Conservation (phyloP, 192 early-diverging fungal species). For the Rhizoclosmatium sp. region DNA sequence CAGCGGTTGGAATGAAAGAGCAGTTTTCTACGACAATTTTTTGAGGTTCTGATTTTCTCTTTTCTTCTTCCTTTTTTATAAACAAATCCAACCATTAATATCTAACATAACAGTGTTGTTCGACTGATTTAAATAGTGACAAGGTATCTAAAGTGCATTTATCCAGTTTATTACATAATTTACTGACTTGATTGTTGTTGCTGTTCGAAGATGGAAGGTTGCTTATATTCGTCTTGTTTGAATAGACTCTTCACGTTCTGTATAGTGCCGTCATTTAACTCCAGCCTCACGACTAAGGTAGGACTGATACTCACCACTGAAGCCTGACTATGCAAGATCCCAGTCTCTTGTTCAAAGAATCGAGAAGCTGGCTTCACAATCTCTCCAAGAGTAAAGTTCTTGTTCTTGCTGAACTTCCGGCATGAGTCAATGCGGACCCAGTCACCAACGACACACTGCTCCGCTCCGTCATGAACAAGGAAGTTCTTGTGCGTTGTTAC, state of each 20-base stretch:
- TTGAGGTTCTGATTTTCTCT: not conserved
- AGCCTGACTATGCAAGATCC: constrained; percentile 55
- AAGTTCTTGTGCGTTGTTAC: constrained; percentile 86
- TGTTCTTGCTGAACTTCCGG: constrained; percentile 84
- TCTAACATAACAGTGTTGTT: too few relatives aligned
- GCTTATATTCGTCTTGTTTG: constrained; percentile 38
- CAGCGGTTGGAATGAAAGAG: too few relatives aligned
- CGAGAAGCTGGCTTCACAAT: constrained; percentile 60
- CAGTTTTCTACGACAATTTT: not conserved
- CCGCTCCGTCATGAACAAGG: constrained; percentile 85
- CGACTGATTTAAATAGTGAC: too few relatives aligned
- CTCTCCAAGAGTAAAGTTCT: constrained; percentile 89
- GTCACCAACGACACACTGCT: constrained; percentile 86
- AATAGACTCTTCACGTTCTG: constrained; percentile 24
- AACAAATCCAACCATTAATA: too few relatives aligned
- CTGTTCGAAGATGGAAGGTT: constrained; percentile 28
- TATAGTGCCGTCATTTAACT: not conserved
- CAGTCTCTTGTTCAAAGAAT: constrained; percentile 44
- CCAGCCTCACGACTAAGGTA: not conserved
- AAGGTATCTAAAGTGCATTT: too few relatives aligned
- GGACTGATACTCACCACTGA: constrained; percentile 19
- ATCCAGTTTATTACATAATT: too few relatives aligned
- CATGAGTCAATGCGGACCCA: constrained; percentile 92
- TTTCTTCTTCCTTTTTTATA: not conserved
- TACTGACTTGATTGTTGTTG: not conserved